Base-by-base conservation (phyloP, 768 basidiomycete genomes). In the Piloderma croceum region DNA sequence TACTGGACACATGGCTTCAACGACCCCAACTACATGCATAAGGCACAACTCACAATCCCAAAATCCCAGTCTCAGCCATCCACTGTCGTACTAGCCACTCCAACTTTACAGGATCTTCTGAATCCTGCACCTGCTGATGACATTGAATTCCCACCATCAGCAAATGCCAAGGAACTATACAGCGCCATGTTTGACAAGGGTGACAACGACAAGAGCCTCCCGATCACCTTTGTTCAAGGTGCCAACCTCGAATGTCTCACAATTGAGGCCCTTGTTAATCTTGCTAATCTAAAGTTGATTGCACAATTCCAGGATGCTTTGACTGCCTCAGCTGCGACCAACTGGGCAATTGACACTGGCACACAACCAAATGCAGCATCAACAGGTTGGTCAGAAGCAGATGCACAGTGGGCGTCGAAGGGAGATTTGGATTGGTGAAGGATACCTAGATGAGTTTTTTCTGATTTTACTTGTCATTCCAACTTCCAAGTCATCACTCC, bases 1-100 rank as follows among this genome's bases (percentile, higher is more conserved):
- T 25, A 39, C 21, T 43, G 41, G 41, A 24, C 38, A 5, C 21
- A 43, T 25, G 41, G 41, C 7, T 25, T 43, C 22, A 17, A 24
- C 7, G 20, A 11, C 13, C 41, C 38, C 6, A 34, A 38, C 12
- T 39, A 38, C 35, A 40, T 4, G 13, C 41, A 43, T 31, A 6
- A 31, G 33, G 12, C 38, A 11, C 34, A 35, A 15, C 34, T 35
- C 9, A 35, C n/a, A 20, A 35, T 35, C n/a, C 34, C 9, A n/a
- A n/a, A n/a, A n/a, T n/a, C n/a, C n/a, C n/a, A n/a, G n/a, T n/a
- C n/a, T n/a, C n/a, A n/a, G n/a, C 9, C 10, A 11, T 11, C 34
- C 9, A 9, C 17, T 9, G 17, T 35, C 9, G 10, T 15, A 20
- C 34, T 35, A 18, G 11, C 34, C 11, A 35, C 34, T 11, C 34